A percentile compares a stretch with the other conserved stretches of the same genome.
Evolutionary conservation across 768 basidiomycete genomes (phyloP).

Genomic region (Pisolithus marmoratus): DNA sequence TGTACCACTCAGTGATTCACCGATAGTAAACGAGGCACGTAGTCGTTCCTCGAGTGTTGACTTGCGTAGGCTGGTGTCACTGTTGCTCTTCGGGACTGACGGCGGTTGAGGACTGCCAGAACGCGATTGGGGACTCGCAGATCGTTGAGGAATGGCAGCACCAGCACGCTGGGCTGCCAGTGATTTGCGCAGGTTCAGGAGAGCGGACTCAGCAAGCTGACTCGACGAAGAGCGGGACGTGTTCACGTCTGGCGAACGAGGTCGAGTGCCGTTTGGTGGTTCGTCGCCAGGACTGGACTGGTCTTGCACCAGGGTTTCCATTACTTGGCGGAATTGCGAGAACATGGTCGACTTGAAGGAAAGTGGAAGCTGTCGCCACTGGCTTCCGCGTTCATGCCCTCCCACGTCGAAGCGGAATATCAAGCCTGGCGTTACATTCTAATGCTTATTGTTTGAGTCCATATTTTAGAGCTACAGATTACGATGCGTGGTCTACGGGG

Average conservation of each 20-base stretch:
- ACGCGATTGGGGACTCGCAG: conserved; percentile 13
- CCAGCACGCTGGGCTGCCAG: conserved; percentile 46
- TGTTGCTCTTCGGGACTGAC: conserved; percentile 8
- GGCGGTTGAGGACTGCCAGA: conserved; percentile 22
- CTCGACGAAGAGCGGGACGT: conserved; percentile 37
- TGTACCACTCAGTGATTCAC: conserved; percentile 44
- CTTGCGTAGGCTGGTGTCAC: conserved; percentile 35
- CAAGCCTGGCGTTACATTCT: too few species aligned
- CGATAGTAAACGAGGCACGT: conserved; percentile 55
- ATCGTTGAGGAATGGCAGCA: conserved; percentile 30
- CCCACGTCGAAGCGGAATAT: too few species aligned
- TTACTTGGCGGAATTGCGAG: conserved; percentile 64
- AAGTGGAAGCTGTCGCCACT: too few species aligned
- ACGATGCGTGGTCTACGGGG: conserved; percentile 12
- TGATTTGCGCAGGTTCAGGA: conserved; percentile 60
- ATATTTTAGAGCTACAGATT: conserved; percentile 2
- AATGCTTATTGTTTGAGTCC: too few species aligned
- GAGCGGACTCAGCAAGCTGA: conserved; percentile 56
- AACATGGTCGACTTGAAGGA: conserved; percentile 46
- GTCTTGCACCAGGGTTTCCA: conserved; percentile 60
- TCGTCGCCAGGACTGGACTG: conserved; percentile 25
- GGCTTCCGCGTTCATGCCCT: too few species aligned
- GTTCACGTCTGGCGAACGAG: conserved; percentile 32
- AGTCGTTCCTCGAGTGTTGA: conserved; percentile 71
- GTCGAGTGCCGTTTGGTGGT: conserved; percentile 19